Percentiles rank a stretch among this genome's conserved stretches.
Conservation (phyloP, 2,329 filamentous ascomycete species). For the Scedosporium apiospermum region DNA sequence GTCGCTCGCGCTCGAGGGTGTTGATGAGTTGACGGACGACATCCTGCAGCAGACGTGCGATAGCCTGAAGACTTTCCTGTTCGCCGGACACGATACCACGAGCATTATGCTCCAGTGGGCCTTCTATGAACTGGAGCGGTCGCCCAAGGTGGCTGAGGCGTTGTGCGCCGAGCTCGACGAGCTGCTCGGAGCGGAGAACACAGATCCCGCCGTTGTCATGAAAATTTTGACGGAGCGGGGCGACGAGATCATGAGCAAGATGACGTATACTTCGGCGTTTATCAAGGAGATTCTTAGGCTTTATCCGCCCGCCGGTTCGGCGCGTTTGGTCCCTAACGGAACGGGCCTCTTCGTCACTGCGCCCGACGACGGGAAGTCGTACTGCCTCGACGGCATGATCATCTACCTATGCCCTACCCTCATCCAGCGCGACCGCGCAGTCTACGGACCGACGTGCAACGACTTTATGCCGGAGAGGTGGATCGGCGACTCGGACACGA, state of each 20-base stretch:
- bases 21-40: slow-evolving; percentile 15
- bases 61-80: slow-evolving; percentile 28
- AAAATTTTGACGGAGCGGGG: slow-evolving; percentile 11
- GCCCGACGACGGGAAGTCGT: slow-evolving; percentile 16
- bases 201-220: slow-evolving; percentile 10
- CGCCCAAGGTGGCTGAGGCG: slow-evolving; percentile 17
- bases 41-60: slow-evolving; percentile 21
- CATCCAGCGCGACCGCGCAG: slow-evolving; percentile 23
- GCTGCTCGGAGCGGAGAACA: slow-evolving; percentile 21
- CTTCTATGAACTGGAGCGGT: slow-evolving; percentile 25
- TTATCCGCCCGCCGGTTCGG: slow-evolving; percentile 22
- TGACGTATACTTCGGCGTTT: slow-evolving; percentile 25
- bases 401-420: slow-evolving; percentile 23
- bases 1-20: slow-evolving; percentile 21
- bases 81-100: slow-evolving; percentile 32
- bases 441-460: slow-evolving; percentile 24
- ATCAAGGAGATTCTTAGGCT: slow-evolving; percentile 27
- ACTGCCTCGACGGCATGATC: slow-evolving; percentile 23
- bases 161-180: slow-evolving; percentile 25
- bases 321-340: slow-evolving; percentile 16
- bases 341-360: slow-evolving; percentile 19
- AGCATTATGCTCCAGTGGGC: slow-evolving; percentile 25
- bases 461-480: slow-evolving; percentile 31
- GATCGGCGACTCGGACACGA: slow-evolving; percentile 10
- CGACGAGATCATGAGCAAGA: slow-evolving; percentile 19